Percentiles rank a stretch among this genome's conserved stretches.
Conservation (phyloP, 352 stramenopile genomes). For the Globisporangium sylvaticum region DNA sequence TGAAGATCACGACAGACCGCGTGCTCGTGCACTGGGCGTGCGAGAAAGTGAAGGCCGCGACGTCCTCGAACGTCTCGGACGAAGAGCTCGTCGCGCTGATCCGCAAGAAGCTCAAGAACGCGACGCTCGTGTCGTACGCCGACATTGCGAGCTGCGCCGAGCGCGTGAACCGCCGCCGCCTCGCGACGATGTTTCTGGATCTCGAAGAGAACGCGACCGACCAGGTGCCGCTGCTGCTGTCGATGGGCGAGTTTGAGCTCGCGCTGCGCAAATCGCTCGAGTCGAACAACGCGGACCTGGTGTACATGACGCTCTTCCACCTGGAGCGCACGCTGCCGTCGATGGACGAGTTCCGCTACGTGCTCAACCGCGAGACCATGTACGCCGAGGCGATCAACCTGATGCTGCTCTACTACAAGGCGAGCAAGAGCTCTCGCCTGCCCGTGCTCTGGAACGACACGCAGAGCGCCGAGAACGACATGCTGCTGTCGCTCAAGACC, state of each 20-base stretch:
- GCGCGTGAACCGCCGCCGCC: conserved; percentile 68
- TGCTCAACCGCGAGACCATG: conserved; percentile 64
- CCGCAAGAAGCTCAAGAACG: conserved; percentile 81
- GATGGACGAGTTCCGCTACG: conserved; percentile 79
- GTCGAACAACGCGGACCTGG: conserved; percentile 86
- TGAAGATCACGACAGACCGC: conserved; percentile 83
- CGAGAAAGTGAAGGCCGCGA: conserved; percentile 79
- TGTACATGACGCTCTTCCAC: conserved; percentile 89
- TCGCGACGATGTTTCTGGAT: conserved; percentile 90
- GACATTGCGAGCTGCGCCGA: conserved; percentile 83
- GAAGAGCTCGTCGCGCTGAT: conserved; percentile 82
- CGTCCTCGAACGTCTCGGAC: conserved; percentile 46
- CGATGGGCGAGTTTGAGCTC: conserved; percentile 90
- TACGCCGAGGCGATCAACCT: conserved; percentile 73
- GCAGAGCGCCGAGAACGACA: conserved; percentile 64
- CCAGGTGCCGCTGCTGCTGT: conserved; percentile 86
- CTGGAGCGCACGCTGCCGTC: conserved; percentile 74
- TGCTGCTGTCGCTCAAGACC: conserved; percentile 68
- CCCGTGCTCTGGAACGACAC: conserved; percentile 61
- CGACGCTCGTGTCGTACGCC: conserved; percentile 75
- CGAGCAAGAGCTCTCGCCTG: conserved; percentile 58
- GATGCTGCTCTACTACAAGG: conserved; percentile 76
- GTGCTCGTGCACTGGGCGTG: conserved; percentile 90
- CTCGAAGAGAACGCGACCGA: conserved; percentile 84
- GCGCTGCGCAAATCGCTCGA: conserved; percentile 86